Conservation (phyloP, 805 yeast genomes). For the Ogataea trehalophila region DNA sequence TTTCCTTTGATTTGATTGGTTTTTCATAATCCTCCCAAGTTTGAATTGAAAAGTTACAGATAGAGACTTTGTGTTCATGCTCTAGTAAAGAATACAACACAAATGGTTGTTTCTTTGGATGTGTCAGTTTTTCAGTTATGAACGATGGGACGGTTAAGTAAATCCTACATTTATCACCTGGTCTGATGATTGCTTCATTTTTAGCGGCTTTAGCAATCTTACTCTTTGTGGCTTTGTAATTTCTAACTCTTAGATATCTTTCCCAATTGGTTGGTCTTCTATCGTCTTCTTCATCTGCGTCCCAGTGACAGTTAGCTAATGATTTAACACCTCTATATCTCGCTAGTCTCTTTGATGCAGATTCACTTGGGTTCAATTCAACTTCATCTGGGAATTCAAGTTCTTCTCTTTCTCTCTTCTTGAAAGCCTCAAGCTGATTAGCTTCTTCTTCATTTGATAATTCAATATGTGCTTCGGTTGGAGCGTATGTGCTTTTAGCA, state of each 20-base stretch:
- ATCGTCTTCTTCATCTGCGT: conserved; percentile 74
- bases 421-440: conserved; percentile 64
- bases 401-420: conserved; percentile 73
- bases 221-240: conserved; percentile 72
- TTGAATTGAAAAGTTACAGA: conserved; percentile 74
- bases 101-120: conserved; percentile 45
- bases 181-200: conserved; percentile 40
- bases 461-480: conserved; percentile 62
- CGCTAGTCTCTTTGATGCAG: conserved; percentile 68
- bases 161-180: conserved; percentile 64
- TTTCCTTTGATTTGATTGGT: conserved; percentile 80
- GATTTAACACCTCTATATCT: conserved; percentile 87
- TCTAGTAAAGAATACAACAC: conserved; percentile 69
- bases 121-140: conserved; percentile 39
- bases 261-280: conserved; percentile 72
- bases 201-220: conserved; percentile 57
- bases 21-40: conserved; percentile 87
- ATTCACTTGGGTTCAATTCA: conserved; percentile 71
- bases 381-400: conserved; percentile 94
- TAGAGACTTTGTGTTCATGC: conserved; percentile 83
- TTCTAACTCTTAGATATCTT: conserved; percentile 66
- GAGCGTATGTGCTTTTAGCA: conserved; percentile 17
- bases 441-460: conserved; percentile 78
- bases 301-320: conserved; percentile 79
- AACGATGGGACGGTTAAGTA: conserved; percentile 52